phyloP scores from a whole-genome alignment of 805 yeast genomes.

The Kuraishia molischiana region DNA sequence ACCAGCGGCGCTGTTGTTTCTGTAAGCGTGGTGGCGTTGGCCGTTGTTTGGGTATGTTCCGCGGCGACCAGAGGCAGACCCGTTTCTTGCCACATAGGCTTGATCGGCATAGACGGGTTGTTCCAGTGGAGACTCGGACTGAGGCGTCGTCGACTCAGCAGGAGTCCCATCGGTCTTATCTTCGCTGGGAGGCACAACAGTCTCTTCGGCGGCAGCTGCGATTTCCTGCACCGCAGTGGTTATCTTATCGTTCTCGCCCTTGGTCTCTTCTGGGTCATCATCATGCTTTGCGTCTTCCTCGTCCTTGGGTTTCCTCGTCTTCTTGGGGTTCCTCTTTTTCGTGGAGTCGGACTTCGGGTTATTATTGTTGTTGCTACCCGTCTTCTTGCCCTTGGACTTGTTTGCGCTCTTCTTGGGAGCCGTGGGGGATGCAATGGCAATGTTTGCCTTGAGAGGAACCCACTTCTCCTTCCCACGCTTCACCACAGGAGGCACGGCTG shows the following conservation, averaged over 20 bases:
- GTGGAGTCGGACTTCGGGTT: neutral
- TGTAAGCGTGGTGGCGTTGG: neutral
- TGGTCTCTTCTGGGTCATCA: neutral
- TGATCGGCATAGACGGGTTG: neutral
- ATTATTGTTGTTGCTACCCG: neutral
- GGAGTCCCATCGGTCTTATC: neutral
- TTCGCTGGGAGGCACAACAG: neutral
- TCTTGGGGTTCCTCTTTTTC: neutral
- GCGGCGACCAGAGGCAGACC: neutral
- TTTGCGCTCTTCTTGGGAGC: neutral
- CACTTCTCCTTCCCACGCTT: conserved; percentile 51
- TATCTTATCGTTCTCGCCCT: neutral
- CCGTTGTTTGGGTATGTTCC: neutral
- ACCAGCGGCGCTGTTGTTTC: neutral
- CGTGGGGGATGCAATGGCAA: conserved; percentile 28
- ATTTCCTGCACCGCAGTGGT: neutral
- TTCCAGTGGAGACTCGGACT: neutral
- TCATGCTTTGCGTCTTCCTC: no score
- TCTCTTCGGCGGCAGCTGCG: neutral
- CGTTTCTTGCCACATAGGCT: neutral
- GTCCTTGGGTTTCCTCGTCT: neutral
- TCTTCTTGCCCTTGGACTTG: conserved; percentile 1
- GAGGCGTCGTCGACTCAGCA: neutral
- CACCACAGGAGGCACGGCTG: conserved; percentile 8
- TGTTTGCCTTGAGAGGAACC: conserved; percentile 59